Conservation (phyloP, 352 stramenopile genomes). For the Phytophthora sojae region DNA sequence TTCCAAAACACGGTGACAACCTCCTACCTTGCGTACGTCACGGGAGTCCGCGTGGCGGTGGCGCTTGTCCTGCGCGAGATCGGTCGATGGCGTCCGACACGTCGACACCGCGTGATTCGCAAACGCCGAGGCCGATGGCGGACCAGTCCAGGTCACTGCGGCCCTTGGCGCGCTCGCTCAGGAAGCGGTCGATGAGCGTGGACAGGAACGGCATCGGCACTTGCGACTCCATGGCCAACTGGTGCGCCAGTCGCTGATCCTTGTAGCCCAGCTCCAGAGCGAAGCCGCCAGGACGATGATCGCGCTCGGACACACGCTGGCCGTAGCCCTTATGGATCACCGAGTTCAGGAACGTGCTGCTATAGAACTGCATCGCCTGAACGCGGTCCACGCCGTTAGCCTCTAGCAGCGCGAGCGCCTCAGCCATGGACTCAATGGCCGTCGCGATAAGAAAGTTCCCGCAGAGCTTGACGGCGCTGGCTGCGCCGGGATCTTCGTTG, state of each 20-base stretch:
- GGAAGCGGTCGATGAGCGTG: constrained; percentile 75
- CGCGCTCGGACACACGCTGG: constrained; percentile 74
- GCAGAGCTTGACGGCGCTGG: constrained; percentile 82
- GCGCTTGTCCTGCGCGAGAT: constrained; percentile 30
- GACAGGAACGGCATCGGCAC: constrained; percentile 84
- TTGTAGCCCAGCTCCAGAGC: constrained; percentile 79
- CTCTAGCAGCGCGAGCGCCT: constrained; percentile 74
- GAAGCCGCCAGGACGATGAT: constrained; percentile 79
- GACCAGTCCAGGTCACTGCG: constrained; percentile 80
- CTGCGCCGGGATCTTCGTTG: constrained; percentile 60
- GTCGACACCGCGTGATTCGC: constrained; percentile 67
- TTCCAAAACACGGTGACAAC: background rate
- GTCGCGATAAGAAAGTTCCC: constrained; percentile 86
- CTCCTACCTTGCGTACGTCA: no score
- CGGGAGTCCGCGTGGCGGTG: constrained; percentile 1
- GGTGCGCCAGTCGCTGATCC: constrained; percentile 67
- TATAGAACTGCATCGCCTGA: constrained; percentile 81
- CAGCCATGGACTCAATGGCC: constrained; percentile 82
- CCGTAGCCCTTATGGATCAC: constrained; percentile 85
- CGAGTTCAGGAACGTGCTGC: constrained; percentile 83
- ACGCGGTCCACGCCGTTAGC: constrained; percentile 77
- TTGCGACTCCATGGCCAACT: constrained; percentile 58
- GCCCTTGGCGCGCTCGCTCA: constrained; percentile 65
- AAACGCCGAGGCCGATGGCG: constrained; percentile 69
- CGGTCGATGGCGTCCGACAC: constrained; percentile 48